These are phyloP conservation scores for Brassica napus DNA, from an alignment of 345 rosid genomes.

Conservation along the genomic window DNA sequence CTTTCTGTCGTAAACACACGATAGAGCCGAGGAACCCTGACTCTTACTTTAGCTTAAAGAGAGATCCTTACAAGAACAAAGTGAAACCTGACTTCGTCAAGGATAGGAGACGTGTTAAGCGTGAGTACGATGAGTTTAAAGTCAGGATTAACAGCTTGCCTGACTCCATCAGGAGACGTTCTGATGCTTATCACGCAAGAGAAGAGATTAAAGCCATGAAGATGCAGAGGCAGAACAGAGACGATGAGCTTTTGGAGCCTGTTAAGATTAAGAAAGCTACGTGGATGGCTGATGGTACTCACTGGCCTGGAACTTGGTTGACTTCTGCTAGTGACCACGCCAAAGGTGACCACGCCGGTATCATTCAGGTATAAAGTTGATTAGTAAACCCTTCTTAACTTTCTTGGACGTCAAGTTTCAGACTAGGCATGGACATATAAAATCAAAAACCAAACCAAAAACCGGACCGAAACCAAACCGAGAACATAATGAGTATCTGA, in stretches of 20 bases:
- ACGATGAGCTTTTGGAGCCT: constrained; percentile 64
- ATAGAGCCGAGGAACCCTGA: constrained; percentile 98
- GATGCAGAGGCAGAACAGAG: constrained; percentile 75
- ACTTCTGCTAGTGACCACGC: constrained; percentile 69
- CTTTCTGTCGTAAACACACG: constrained; percentile 89
- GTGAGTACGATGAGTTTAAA: constrained; percentile 98
- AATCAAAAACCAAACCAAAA: neutral
- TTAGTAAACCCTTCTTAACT: neutral
- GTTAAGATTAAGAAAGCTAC: constrained; percentile 93
- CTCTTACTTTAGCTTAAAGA: constrained; percentile 83
- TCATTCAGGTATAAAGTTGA: constrained; percentile 69
- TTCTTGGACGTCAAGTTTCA: neutral
- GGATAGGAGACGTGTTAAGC: constrained; percentile 90
- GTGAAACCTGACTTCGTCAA: constrained; percentile 83
- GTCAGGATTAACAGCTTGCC: constrained; percentile 90
- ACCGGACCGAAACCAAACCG: no score
- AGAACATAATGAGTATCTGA: no score
- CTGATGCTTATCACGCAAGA: constrained; percentile 94
- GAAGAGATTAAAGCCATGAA: constrained; percentile 98
- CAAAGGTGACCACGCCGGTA: constrained; percentile 87
- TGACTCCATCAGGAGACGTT: constrained; percentile 90
- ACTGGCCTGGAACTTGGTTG: constrained; percentile 99
- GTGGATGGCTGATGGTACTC: constrained; percentile 99
- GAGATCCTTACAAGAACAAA: constrained; percentile 98
- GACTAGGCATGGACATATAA: neutral